Conservation (phyloP, 75 land plant genomes). For the Pinus tabuliformis region DNA sequence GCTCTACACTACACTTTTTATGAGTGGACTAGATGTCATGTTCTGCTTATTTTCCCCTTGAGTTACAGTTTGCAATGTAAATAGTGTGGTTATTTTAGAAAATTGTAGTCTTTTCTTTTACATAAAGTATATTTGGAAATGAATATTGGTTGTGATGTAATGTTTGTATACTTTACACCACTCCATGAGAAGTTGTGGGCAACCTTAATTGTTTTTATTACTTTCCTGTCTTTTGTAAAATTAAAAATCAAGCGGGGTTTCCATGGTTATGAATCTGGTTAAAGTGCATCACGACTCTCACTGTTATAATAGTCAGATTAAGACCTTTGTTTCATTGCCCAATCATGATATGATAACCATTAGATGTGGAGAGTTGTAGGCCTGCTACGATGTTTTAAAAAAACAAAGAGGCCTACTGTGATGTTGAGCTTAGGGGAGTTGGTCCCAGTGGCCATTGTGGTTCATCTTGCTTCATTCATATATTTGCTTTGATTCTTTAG, state of each 20-base stretch:
- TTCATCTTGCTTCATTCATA: conserved; percentile 60
- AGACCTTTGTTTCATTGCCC: too few species aligned
- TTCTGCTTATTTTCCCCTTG: background rate
- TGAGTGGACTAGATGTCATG: background rate
- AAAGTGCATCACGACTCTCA: too few species aligned
- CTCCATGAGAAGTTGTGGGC: too few species aligned
- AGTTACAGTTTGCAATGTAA: background rate
- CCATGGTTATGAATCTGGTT: too few species aligned
- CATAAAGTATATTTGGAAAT: background rate
- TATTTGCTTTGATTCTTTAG: conserved; percentile 85
- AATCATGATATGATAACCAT: too few species aligned
- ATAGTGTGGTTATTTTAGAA: background rate
- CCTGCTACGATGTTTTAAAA: too few species aligned
- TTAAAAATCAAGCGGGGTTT: too few species aligned
- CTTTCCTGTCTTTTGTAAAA: background rate
- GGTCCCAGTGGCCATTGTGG: conserved; percentile 29
- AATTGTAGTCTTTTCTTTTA: background rate
- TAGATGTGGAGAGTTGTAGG: too few species aligned
- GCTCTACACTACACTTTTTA: background rate
- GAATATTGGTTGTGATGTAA: background rate
- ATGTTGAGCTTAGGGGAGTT: conserved; percentile 56
- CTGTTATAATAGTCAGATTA: too few species aligned
- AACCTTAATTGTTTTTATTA: background rate
- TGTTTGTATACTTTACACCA: too few species aligned
- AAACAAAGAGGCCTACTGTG: too few species aligned